Evolutionary conservation across 352 stramenopile genomes (phyloP), one percentile per base, ranked within the genome.

Genomic region (Phytophthora colocasiae): DNA sequence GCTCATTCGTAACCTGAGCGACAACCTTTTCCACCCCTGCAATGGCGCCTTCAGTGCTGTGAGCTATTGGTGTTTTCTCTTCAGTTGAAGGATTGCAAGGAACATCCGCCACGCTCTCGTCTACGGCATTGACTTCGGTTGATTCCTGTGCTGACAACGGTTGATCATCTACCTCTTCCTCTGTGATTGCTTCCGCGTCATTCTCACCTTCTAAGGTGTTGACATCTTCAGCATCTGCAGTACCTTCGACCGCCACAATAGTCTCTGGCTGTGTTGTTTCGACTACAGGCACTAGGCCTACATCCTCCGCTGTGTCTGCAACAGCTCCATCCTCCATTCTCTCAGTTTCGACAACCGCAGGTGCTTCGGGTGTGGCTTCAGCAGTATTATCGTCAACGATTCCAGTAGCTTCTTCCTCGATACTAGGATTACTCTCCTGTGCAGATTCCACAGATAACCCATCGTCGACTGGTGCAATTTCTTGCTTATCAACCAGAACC

Each of bases 1-100:
- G 26, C 36, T 62, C 59, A 17, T 67, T 32, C n/a, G 59, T 45
- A 29, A 54, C 32, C 22, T 66, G 58, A 34, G 34, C 12, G 31
- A 61, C 43, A 45, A 38, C 22, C 34, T 49, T 41, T 6, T 67
- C 12, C 17, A 59, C 47, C 32, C 48, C 36, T 11, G 12, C 17
- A 10, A 4, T 53, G 7, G 14, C 6, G 11, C 43, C 17, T 43
- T 50, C 51, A 19, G 8, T 9, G 12, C 31, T 36, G 31, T 40
- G 32, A 9, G 12, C 17, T 17, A 36, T 26, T 47, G 12, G 6
- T 47, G 47, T 8, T 17, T 45, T 34, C 2, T 39, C n/a, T 6
- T 40, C 26, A 15, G 14, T 8, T 44, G 17, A 44, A 29, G 9
- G 12, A 2, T 46, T 41, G 7, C 12, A 22, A 24, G 40, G 7